Evolutionary conservation across 345 rosid genomes (phyloP), one percentile per base, ranked within the genome.

Genomic region (Laguncularia racemosa): DNA sequence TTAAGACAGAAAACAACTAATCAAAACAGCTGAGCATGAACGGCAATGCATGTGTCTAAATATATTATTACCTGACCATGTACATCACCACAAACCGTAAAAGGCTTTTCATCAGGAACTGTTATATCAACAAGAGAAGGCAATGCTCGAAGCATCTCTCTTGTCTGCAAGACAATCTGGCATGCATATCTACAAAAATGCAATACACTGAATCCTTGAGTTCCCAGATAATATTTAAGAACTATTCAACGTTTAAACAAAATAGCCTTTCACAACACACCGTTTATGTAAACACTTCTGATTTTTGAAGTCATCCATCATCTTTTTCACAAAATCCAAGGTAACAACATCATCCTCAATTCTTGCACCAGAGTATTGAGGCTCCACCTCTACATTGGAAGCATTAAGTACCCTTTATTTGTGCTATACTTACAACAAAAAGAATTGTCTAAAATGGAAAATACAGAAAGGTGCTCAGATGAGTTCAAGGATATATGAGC

Each of bases 31-130:
- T 33, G 9, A 33, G 40, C 40, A 33, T 1, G 9, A 33, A 33
- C 7, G 40, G 7, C 2, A 33, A 33, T 23, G 3, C 9, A 5
- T 10, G 1, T 6, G 40, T 33, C 40, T 33, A 33, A 33, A 33
- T 33, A 9, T 9, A 33, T 5, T 20, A 50, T 73, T 78, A 93
- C 99, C 97, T 93, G 97, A 59, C 99, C 99, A 71, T 93, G 99
- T 40, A 93, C 97, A 74, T 93, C 99, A 75, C 99, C 99, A 56
- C 99, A 93, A 58, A 93, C 95, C 0, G 97, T 89, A 67, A 89
- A 79, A 73, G 80, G 88, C 20, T 71, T 84, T 57, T 85, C 89
- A 53, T 78, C 71, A 33, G 96, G 87, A 65, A 93, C 78, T 58
- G 44, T 67, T 63, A 93, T 82, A 71, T 93, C 90, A 68, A 93